Conservation (phyloP, 2,329 filamentous ascomycete genomes). For the Ascochyta rabiei region DNA sequence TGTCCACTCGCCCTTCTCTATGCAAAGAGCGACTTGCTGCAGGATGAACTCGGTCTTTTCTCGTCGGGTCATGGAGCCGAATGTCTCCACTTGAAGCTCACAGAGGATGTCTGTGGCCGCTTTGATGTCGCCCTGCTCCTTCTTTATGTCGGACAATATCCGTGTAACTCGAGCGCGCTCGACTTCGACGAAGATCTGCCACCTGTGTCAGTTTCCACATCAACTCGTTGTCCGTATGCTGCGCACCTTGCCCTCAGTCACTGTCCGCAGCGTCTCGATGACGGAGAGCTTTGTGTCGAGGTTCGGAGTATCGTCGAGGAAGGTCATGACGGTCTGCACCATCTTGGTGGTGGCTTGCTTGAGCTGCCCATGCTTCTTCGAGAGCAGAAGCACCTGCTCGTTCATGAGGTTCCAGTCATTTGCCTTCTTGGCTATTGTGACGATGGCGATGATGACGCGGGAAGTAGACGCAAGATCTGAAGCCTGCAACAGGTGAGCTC, state of each 20-base stretch:
- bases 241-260: constrained; percentile 90
- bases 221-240: neutral
- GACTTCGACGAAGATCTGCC: constrained; percentile 94
- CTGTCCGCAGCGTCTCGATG: constrained; percentile 93
- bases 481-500: constrained; percentile 62
- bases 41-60: constrained; percentile 99
- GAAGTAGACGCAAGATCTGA: constrained; percentile 97
- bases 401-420: constrained; percentile 95
- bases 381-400: constrained; percentile 92
- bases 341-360: constrained; percentile 99
- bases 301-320: constrained; percentile 84
- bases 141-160: constrained; percentile 97
- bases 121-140: constrained; percentile 88
- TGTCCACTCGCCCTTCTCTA: constrained; percentile 94
- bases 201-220: constrained; percentile 24
- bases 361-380: constrained; percentile 99
- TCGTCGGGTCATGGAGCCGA: constrained; percentile 94
- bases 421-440: constrained; percentile 91
- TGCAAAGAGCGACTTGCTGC: constrained; percentile 91
- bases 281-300: constrained; percentile 88
- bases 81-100: constrained; percentile 97
- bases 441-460: constrained; percentile 82
- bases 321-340: constrained; percentile 95
- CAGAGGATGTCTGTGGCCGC: constrained; percentile 91
- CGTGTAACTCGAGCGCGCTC: constrained; percentile 94